Base-by-base conservation (phyloP, 2,329 filamentous ascomycete genomes). In the Paracorniculantispora psalliotae region DNA sequence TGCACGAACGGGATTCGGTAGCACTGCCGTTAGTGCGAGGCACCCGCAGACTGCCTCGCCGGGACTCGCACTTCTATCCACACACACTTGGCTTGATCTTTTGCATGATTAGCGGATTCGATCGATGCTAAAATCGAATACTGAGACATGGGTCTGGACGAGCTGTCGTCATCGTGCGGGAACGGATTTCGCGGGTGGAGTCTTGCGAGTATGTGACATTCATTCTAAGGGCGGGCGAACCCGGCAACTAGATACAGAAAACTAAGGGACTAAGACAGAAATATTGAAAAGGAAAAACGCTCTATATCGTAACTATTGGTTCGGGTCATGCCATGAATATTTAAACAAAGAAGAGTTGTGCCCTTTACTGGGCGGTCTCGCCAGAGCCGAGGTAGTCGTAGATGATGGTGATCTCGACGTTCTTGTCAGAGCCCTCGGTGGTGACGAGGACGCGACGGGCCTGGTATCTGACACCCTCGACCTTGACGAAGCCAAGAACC, bases 321-420 rank as follows among this genome's bases (percentile, higher is more conserved):
- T 44, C 15, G 12, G 44, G 15, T 37, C 12, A 39, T 37, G 57
- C 39, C 56, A 23, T 48, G 35, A 48, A 5, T 39, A 28, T 28
- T 43, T 35, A 54, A 49, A 47, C 15, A 25, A 59, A 33, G 13
- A 48, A 23, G 2, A 41, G 12, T 26, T 13, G 9, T 10, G 17
- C 28, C 46, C 21, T 49, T 50, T 59, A 54, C 51, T 59, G 51
- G 25, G 51, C 48, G 17, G 35, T 43, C 44, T 59, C 51, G 51
- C 57, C 57, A 28, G 50, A 12, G 44, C 57, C 57, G 15, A 59
- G 57, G 35, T 59, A 59, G 44, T 59, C 57, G 43, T 59, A 59
- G 44, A 59, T 35, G 46, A 59, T 43, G 25, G 23, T 49, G 26
- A 59, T 59, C 35, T 59, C 57, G 19, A 59, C 50, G 15, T 55